Evolutionary conservation across 106 monocot species (phyloP).

Genomic region (Allium fistulosum): DNA sequence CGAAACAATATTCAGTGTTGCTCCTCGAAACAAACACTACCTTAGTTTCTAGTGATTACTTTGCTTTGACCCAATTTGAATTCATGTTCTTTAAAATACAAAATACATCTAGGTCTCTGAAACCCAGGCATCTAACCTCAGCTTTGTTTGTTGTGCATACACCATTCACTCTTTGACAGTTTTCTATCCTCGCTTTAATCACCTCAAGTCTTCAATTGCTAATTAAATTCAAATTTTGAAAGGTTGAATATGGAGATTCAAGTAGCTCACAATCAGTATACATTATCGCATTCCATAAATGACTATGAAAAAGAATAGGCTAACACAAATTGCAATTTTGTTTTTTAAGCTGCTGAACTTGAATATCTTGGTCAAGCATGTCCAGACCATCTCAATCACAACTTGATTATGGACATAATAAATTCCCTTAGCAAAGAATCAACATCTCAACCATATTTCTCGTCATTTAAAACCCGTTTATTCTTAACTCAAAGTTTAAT

Average conservation of each 20-base stretch:
- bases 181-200: not conserved
- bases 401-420: not conserved
- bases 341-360: not conserved
- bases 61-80: too few relatives aligned
- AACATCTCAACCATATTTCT: not conserved
- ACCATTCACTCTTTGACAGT: too few relatives aligned
- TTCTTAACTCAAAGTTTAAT: not conserved
- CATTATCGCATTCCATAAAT: not conserved
- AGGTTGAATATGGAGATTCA: not conserved
- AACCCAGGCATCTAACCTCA: too few relatives aligned
- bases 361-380: not conserved
- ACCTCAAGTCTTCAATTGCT: not conserved
- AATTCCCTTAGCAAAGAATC: not conserved
- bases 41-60: too few relatives aligned
- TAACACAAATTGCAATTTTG: not conserved
- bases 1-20: too few relatives aligned
- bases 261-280: not conserved
- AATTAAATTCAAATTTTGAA: not conserved
- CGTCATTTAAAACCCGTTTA: not conserved
- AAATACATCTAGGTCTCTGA: too few relatives aligned
- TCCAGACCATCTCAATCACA: not conserved
- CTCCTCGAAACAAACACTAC: too few relatives aligned
- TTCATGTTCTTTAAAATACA: too few relatives aligned
- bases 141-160: too few relatives aligned
- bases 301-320: not conserved